Base-by-base conservation (phyloP, 106 monocot species). In the Alisma plantagoaquatica region DNA sequence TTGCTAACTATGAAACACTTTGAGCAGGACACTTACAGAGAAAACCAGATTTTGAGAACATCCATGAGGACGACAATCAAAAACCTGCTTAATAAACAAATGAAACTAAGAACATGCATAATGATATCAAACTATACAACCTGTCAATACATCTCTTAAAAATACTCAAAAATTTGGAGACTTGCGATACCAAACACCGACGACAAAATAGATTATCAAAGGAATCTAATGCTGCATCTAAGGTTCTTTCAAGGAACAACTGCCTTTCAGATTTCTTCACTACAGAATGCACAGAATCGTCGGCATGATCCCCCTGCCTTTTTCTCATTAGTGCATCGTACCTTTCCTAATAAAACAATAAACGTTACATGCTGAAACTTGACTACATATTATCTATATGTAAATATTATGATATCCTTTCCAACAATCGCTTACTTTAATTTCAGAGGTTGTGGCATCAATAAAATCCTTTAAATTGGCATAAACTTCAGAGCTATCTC, bases 201-300 rank as follows among this genome's bases (percentile, higher is more conserved):
- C 98, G 90, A 60, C 98, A 99, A 54, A 99, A 99, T 56, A 99
- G 74, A 71, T 75, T 86, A 72, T 99, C 90, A 66, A 90, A 99
- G 51, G 90, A 99, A 70, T 99, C 98, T 51, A 99, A 79, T 67
- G 81, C 76, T 24, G 63, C 72, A 77, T 56, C 60, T 5, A 99
- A 76, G 47, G 78, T 82, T 70, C 75, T 81, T 49, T 99, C 66
- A 44, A 78, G 70, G 59, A 77, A 75, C 21, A 41, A 18, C 52
- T 35, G 62, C 23, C 28, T 66, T 10, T 66, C 65, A 17, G 57
- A 33, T 30, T 56, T 66, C 27, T 45, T 27, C 33, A 67, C 62
- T 43, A 33, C 54, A 69, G 66, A 61, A 76, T 49, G 21, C 58
- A 63, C 73, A 33, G 55, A 31, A 20, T 42, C 55, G 15, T 47